Base-by-base conservation (phyloP, 2,329 filamentous ascomycete species). In the Fusarium sp. region DNA sequence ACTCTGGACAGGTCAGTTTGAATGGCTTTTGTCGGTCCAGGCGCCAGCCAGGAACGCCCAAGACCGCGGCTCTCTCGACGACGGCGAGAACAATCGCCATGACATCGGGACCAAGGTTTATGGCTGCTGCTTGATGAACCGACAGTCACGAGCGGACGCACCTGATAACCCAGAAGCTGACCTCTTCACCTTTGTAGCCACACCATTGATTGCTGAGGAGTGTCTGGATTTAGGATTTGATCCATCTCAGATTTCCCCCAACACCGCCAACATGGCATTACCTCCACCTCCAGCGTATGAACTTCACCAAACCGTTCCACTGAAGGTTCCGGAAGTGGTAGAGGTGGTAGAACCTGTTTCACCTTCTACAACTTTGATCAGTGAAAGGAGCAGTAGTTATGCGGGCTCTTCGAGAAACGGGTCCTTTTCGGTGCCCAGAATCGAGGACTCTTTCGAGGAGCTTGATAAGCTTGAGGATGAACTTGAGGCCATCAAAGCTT, bases 401-500 rank as follows among this genome's bases (percentile, higher is more conserved):
- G 72, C 77, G 14, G 67, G 63, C n/a, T 76, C 75, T 18, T 76
- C 77, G 23, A 68, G 70, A 27, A 52, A 72, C 8, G 76, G 72
- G 1, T 79, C 76, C 8, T 75, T 71, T 62, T 79, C 69, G 2
- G 77, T 80, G 14, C 78, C 83, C 25, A 84, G 86, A 18, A 90
- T 90, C 48, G 88, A 90, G 72, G 88, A 90, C 72, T 89, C 87
- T 3, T 78, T 90, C 11, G 87, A 88, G 73, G 87, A 87, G 64
- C 79, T 90, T 20, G 88, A 90, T 71, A 80, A 81, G 61, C 80
- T 90, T 17, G 87, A 90, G 67, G 88, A 90, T 31, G 82, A 88
- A 48, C 80, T 90, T 11, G 87, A 90, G 67, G 85, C 82, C 3
- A 79, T 88, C 33, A 71, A 76, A 54, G 76, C 77, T n/a, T 76